Evolutionary conservation across 1,139 yeast genomes (phyloP).

Genomic region (Geotrichum bryndzae): DNA sequence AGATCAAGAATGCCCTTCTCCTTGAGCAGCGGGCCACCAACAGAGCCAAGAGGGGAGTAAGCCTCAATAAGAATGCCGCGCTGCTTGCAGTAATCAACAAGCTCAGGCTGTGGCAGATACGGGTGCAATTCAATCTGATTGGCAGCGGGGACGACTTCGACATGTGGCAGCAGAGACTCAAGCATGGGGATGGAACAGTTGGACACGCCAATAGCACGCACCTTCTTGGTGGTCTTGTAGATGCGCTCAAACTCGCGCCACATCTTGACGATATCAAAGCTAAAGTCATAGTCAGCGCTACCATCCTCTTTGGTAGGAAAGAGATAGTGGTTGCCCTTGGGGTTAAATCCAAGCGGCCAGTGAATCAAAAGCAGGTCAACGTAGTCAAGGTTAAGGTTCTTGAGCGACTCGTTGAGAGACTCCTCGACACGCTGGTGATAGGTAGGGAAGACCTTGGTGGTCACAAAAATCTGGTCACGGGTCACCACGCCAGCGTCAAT

Average conservation of each 20-base stretch:
- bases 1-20: not conserved
- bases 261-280: conserved; percentile 58
- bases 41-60: conserved; percentile 74
- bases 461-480: conserved; percentile 64
- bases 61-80: conserved; percentile 62
- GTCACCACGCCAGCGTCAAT: conserved; percentile 62
- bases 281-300: conserved; percentile 40
- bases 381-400: conserved; percentile 67
- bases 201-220: conserved; percentile 66
- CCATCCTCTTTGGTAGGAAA: conserved; percentile 44
- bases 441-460: conserved; percentile 74
- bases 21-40: conserved; percentile 56
- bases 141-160: conserved; percentile 56
- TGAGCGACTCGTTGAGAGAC: conserved; percentile 57
- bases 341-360: conserved; percentile 68
- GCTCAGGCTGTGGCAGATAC: conserved; percentile 60
- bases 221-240: conserved; percentile 50
- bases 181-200: conserved; percentile 58
- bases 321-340: conserved; percentile 38
- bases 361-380: conserved; percentile 80
- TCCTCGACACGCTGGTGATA: conserved; percentile 55
- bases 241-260: conserved; percentile 65
- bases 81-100: conserved; percentile 48
- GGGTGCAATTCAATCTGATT: conserved; percentile 78
- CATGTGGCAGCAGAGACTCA: conserved; percentile 48